Conservation (phyloP, 2,329 filamentous ascomycete species). For the Bipolaris bicolor region DNA sequence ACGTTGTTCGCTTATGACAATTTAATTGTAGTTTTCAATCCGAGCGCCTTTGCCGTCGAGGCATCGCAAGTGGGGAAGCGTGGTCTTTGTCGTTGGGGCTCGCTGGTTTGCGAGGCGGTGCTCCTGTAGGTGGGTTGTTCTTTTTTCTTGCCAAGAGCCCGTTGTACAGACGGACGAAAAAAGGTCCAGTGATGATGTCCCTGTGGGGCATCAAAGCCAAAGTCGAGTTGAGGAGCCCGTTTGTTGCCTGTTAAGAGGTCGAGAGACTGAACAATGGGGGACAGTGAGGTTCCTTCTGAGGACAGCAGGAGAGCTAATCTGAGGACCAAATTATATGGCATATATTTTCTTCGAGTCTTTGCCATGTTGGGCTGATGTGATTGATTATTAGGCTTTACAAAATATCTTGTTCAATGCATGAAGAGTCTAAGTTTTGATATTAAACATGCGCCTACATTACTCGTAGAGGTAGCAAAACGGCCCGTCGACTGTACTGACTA, state of each 20-base stretch:
- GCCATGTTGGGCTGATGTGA: constrained; percentile 4
- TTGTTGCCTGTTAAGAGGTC: constrained; percentile 19
- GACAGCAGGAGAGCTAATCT: constrained; percentile 47
- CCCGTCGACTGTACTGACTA: constrained; percentile 55
- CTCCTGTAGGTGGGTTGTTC: constrained; percentile 15
- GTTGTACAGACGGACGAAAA: constrained; percentile 23
- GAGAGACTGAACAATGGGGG: constrained; percentile 19
- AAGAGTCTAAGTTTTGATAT: background rate
- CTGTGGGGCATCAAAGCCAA: constrained; percentile 44
- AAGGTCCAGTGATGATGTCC: constrained; percentile 45
- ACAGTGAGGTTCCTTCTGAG: constrained; percentile 37
- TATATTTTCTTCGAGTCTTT: background rate
- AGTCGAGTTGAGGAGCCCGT: constrained; percentile 41
- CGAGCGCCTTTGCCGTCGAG: constrained; percentile 34
- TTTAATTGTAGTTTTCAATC: constrained; percentile 46
- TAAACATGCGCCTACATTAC: constrained; percentile 13
- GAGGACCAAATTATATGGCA: constrained; percentile 33
- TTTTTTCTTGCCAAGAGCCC: constrained; percentile 15
- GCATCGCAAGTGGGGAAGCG: constrained; percentile 28
- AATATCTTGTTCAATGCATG: background rate
- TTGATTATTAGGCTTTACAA: background rate
- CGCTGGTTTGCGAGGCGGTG: constrained; percentile 15
- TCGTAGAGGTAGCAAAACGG: constrained; percentile 57
- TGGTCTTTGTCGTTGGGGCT: constrained; percentile 36
- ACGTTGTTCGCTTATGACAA: constrained; percentile 37